A percentile compares a stretch with the other conserved stretches of the same genome.
Conservation (phyloP, 75 land plant species). For the Isoetes taiwanensis region DNA sequence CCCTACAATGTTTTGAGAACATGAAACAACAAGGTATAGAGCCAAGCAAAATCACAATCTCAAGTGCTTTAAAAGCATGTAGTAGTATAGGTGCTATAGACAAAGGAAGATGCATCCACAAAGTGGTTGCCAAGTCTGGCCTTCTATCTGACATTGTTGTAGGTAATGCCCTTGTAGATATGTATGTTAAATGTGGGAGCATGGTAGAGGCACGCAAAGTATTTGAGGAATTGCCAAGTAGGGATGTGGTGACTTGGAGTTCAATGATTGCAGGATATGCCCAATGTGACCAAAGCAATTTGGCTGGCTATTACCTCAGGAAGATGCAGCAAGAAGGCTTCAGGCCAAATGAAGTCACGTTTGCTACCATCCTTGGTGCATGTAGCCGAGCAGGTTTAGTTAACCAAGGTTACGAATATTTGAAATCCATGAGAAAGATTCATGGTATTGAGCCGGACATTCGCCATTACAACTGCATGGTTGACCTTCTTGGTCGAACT, state of each 20-base stretch:
- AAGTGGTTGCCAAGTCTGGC: no score
- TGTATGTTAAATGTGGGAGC: slow-evolving; percentile 13
- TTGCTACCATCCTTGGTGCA: slow-evolving; percentile 11
- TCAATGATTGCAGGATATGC: slow-evolving; percentile 15
- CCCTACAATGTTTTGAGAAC: neutral
- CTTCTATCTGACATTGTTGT: no score
- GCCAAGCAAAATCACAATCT: slow-evolving; percentile 19
- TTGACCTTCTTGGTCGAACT: no score
- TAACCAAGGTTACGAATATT: slow-evolving; percentile 1
- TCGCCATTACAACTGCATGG: no score
- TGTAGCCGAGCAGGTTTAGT: slow-evolving; percentile 12
- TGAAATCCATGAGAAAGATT: no score
- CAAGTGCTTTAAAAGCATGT: no score
- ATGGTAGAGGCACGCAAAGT: slow-evolving; percentile 7
- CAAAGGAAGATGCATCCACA: no score
- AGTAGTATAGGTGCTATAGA: no score
- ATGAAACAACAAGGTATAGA: slow-evolving; percentile 12
- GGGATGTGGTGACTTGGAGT: slow-evolving; percentile 28
- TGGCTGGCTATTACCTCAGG: slow-evolving; percentile 8
- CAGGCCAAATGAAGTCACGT: slow-evolving; percentile 9
- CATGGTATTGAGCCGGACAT: no score
- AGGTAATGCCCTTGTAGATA: slow-evolving; percentile 16
- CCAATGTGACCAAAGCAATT: slow-evolving; percentile 6
- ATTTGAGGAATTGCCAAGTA: slow-evolving; percentile 11
- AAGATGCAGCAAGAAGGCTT: slow-evolving; percentile 2